Conservation (phyloP, 257 asterid genomes). For the Jacaranda mimosifolia region DNA sequence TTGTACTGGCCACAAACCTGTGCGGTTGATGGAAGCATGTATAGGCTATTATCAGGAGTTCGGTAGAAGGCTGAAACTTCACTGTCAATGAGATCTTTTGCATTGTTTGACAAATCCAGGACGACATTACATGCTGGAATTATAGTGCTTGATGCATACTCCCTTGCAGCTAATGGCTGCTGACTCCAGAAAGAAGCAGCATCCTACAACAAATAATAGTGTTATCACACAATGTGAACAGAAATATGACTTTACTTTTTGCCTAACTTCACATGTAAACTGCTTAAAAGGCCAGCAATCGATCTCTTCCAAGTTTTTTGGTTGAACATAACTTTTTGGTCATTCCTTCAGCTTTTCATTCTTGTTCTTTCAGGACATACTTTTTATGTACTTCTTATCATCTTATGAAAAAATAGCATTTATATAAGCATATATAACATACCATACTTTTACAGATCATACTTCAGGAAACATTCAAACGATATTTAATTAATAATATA, state of each 20-base stretch:
- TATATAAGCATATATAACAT: background rate
- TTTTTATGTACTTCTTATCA: background rate
- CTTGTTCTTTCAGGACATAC: background rate
- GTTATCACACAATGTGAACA: background rate
- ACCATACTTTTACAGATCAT: background rate
- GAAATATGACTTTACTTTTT: background rate
- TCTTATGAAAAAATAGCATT: background rate
- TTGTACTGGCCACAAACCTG: conserved; percentile 47
- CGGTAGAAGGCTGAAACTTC: conserved; percentile 91
- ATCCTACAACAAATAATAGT: conserved; percentile 57
- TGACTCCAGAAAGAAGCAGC: conserved; percentile 99
- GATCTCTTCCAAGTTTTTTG: background rate
- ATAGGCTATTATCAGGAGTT: conserved; percentile 89
- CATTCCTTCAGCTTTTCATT: background rate
- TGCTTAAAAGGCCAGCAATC: background rate
- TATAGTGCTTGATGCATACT: conserved; percentile 91
- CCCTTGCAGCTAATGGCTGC: conserved; percentile 92
- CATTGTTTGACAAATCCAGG: conserved; percentile 74
- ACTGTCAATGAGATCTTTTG: conserved; percentile 86
- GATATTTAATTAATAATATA: no score
- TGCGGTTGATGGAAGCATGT: conserved; percentile 97
- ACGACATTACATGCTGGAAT: conserved; percentile 89
- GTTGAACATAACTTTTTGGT: background rate
- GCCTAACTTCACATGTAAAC: conserved; percentile 23
- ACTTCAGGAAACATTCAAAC: background rate